Conservation (phyloP, 306 rosid genomes). For the Pueraria montana region DNA sequence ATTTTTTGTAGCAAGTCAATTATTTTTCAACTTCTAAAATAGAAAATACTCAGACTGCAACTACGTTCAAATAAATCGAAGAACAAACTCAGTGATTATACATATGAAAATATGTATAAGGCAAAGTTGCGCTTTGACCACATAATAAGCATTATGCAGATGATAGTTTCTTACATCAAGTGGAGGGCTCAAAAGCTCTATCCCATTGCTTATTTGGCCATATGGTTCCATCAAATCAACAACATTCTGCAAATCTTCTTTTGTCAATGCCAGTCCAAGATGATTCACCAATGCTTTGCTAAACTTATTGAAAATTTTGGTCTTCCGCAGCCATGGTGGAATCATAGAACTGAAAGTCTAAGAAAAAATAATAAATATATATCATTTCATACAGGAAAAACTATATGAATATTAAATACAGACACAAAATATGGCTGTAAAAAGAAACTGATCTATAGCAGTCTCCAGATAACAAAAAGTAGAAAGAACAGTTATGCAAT, state of each 20-base stretch:
- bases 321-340: slow-evolving; percentile 73
- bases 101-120: slow-evolving; percentile 37
- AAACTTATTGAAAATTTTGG: slow-evolving; percentile 62
- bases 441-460: slow-evolving; percentile 22
- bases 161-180: slow-evolving; percentile 74
- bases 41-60: slow-evolving; percentile 20
- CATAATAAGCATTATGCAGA: slow-evolving; percentile 31
- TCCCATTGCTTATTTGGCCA: slow-evolving; percentile 97
- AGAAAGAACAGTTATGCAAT: slow-evolving; percentile 28
- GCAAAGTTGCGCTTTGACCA: slow-evolving; percentile 30
- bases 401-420: not conserved
- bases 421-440: slow-evolving; percentile 35
- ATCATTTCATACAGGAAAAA: slow-evolving; percentile 37
- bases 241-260: slow-evolving; percentile 83
- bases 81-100: slow-evolving; percentile 37
- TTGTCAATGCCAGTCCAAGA: slow-evolving; percentile 83
- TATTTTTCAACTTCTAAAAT: slow-evolving; percentile 26
- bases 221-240: slow-evolving; percentile 98
- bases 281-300: slow-evolving; percentile 80
- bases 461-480: slow-evolving; percentile 34
- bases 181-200: slow-evolving; percentile 93
- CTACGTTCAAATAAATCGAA: slow-evolving; percentile 40
- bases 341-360: slow-evolving; percentile 85
- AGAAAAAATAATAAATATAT: slow-evolving; percentile 49
- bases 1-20: slow-evolving; percentile 43